Evolutionary conservation across 2,329 filamentous ascomycete species (phyloP).

Genomic region (Xylariaceae sp.): DNA sequence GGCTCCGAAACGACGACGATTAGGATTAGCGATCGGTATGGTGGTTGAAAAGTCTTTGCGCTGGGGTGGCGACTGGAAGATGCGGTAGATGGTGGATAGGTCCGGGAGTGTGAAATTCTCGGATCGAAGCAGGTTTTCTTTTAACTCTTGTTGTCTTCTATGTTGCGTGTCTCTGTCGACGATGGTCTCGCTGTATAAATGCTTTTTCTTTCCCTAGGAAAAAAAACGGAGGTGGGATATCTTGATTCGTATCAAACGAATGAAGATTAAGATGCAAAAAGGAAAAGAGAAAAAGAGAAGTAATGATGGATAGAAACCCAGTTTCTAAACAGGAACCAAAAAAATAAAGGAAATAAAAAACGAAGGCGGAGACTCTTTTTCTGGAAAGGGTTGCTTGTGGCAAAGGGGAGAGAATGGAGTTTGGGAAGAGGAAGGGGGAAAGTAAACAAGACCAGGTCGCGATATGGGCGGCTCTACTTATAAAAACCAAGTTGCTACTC

Average conservation of each 20-base stretch:
- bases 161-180: not conserved
- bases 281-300: conserved; percentile 1
- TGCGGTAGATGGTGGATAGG: conserved; percentile 1
- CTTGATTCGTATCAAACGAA: conserved; percentile 41
- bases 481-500: conserved; percentile 17
- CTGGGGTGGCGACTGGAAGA: conserved; percentile 2
- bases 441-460: conserved; percentile 31
- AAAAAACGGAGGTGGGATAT: not conserved
- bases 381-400: conserved; percentile 27
- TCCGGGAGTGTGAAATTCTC: not conserved
- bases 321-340: conserved; percentile 11
- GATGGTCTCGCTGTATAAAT: not conserved
- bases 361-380: conserved; percentile 27
- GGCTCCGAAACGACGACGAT: conserved; percentile 22
- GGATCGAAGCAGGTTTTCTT: not conserved
- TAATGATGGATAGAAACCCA: conserved; percentile 15
- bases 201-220: conserved; percentile 7
- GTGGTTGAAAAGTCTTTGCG: conserved; percentile 12
- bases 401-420: conserved; percentile 24
- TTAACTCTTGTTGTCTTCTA: conserved; percentile 7
- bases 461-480: conserved; percentile 34
- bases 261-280: conserved; percentile 28
- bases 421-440: conserved; percentile 24
- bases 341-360: conserved; percentile 26
- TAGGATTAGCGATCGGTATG: conserved; percentile 26